Evolutionary conservation across 805 yeast genomes (phyloP), one percentile per base, ranked within the genome.

Genomic region (Debaryomyces hansenii): DNA sequence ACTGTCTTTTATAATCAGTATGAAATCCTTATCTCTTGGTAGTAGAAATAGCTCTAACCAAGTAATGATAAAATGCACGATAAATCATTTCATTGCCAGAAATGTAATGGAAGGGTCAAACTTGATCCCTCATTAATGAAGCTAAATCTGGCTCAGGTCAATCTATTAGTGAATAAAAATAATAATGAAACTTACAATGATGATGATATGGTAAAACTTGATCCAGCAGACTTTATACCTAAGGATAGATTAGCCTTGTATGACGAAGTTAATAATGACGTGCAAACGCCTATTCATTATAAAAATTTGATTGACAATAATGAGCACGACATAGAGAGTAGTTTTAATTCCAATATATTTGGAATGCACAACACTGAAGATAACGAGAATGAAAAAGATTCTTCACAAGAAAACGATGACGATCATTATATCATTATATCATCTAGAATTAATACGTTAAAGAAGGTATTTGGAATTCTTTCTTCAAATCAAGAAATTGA

Each of bases 401-500:
- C 45, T 12, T 47, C 51, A 1, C 40, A 44, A 7, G 52, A 41
- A 9, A 37, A 40, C 16, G 34, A 15, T n/a, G 38, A 38, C 8
- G 49, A 34, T 15, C 14, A 10, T 45, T 6, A 45, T 15, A 54
- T 53, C 43, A 67, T 75, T 0, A 67, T 82, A 2, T 78, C 86
- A 0, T 66, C 70, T 4, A 66, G 83, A 37, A 64, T 82, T 18
- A 75, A 76, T 39, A 74, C 82, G 0, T 62, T 90, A 29, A 81
- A 80, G 2, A 80, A 79, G 33, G 77, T 92, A 1, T 90, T 89
- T 61, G 84, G 85, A 51, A 73, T 87, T 1, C 65, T 92, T 5
- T 84, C 94, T 0, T 53, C 53, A 11, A 84, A 86, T 50, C 84
- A 85, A 42, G 90, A 85, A 49, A 76, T 92, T 12, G 95, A 89